A percentile compares a stretch with the other conserved stretches of the same genome.
Conservation (phyloP, 2,329 filamentous ascomycete species). For the Penicillium sp. region DNA sequence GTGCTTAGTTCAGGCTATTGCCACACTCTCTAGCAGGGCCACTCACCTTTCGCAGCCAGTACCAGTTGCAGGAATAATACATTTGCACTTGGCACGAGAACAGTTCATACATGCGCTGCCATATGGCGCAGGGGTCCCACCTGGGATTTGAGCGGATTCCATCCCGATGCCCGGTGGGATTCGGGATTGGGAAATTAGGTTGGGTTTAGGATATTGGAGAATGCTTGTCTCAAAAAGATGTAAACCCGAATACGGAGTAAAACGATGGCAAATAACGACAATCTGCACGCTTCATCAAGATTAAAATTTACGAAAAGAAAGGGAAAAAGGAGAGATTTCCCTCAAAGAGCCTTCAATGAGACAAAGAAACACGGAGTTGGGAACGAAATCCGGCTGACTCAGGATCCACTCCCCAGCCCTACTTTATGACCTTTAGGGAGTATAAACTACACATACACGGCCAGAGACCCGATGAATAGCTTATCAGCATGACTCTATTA, state of each 20-base stretch:
- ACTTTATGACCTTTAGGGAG: not conserved
- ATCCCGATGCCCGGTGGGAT: conserved; percentile 6
- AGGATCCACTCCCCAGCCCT: not conserved
- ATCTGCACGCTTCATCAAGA: not conserved
- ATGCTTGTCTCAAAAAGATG: not conserved
- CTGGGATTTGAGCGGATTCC: not conserved
- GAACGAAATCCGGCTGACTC: not conserved
- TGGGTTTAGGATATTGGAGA: not conserved
- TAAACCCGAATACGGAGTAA: not conserved
- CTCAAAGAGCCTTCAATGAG: not conserved
- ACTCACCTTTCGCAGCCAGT: conserved; percentile 28
- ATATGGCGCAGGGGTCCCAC: conserved; percentile 8
- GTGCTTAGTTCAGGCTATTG: conserved; percentile 1
- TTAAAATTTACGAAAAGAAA: not conserved
- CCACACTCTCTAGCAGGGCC: not conserved
- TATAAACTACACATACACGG: too few species aligned
- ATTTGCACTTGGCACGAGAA: conserved; percentile 12
- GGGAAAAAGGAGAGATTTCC: not conserved
- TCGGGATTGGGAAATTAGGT: conserved; percentile 1
- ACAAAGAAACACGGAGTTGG: not conserved
- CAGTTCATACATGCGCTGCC: conserved; percentile 10
- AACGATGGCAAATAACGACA: not conserved
- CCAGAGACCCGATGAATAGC: too few species aligned
- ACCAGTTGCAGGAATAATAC: conserved; percentile 32
- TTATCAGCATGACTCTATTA: not conserved